Evolutionary conservation across 805 yeast genomes (phyloP).

Genomic region (Monosporozyma unispora): DNA sequence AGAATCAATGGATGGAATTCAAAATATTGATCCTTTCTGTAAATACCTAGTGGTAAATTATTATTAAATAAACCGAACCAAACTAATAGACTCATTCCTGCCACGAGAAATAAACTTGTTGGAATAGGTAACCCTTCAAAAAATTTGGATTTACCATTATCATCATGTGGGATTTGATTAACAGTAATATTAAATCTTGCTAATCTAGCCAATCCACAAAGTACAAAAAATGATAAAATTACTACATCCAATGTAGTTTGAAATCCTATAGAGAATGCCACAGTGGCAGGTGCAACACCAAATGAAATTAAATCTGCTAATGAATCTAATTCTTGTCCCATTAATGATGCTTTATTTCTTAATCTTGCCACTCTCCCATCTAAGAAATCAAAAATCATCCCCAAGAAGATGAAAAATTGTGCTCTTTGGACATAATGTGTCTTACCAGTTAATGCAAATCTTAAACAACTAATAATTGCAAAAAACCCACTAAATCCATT

Average conservation of each 20-base stretch:
- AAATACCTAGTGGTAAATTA: conserved; percentile 57
- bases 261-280: conserved; percentile 86
- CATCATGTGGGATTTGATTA: conserved; percentile 83
- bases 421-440: conserved; percentile 76
- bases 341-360: conserved; percentile 80
- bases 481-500: conserved; percentile 93
- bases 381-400: conserved; percentile 89
- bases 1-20: conserved; percentile 69
- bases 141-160: conserved; percentile 75
- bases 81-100: conserved; percentile 60
- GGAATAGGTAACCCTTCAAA: conserved; percentile 98
- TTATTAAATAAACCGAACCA: conserved; percentile 39
- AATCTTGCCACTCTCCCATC: conserved; percentile 96
- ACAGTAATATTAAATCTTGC: conserved; percentile 96
- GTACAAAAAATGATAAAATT: conserved; percentile 70
- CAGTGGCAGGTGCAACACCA: conserved; percentile 90
- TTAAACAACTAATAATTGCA: conserved; percentile 74
- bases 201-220: conserved; percentile 86
- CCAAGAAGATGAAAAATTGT: conserved; percentile 75
- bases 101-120: conserved; percentile 67
- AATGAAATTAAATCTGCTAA: conserved; percentile 91
- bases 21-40: conserved; percentile 43
- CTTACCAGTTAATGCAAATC: conserved; percentile 65
- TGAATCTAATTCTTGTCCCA: conserved; percentile 97
- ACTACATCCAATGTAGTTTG: conserved; percentile 75